phyloP scores from a whole-genome alignment of 192 early-diverging fungal species.

The Podila horticola region DNA sequence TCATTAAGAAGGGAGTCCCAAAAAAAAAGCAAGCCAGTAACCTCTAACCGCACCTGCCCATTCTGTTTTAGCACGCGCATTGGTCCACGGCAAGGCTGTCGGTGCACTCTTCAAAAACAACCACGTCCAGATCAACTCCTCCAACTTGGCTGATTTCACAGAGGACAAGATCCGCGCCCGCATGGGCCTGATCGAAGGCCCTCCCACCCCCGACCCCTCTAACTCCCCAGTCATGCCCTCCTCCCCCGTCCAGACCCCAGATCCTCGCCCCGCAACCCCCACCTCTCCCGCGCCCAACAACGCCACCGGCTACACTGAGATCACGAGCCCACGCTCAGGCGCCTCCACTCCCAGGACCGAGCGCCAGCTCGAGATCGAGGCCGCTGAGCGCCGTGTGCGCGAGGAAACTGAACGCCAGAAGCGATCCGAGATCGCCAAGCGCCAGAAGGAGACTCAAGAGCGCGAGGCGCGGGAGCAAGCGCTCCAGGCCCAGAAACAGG shows the following conservation, averaged over 20 bases:
- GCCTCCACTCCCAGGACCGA: slow-evolving; percentile 27
- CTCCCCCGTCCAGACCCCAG: slow-evolving; percentile 11
- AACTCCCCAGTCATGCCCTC: slow-evolving; percentile 26
- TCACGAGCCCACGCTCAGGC: slow-evolving; percentile 26
- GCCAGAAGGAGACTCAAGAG: slow-evolving; percentile 39
- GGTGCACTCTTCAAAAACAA: slow-evolving; percentile 60
- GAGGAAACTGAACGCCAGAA: slow-evolving; percentile 55
- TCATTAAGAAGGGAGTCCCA: background rate
- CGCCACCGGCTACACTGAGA: slow-evolving; percentile 20
- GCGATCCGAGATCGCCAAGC: slow-evolving; percentile 28
- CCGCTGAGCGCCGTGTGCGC: slow-evolving; percentile 46
- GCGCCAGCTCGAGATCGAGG: slow-evolving; percentile 42
- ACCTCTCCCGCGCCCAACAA: slow-evolving; percentile 19
- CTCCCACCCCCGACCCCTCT: slow-evolving; percentile 31
- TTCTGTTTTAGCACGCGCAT: slow-evolving; percentile 57
- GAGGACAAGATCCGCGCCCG: slow-evolving; percentile 29
- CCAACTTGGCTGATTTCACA: slow-evolving; percentile 25
- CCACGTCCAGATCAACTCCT: slow-evolving; percentile 38
- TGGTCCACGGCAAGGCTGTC: slow-evolving; percentile 73
- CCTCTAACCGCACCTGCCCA: background rate
- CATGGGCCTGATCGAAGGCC: slow-evolving; percentile 25
- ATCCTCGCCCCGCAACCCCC: slow-evolving; percentile 34
- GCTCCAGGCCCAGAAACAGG: slow-evolving; percentile 33
- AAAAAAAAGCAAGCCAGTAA: background rate
- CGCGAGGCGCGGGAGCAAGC: slow-evolving; percentile 55